Evolutionary conservation across 2,329 filamentous ascomycete genomes (phyloP).

Genomic region (Colletotrichum sidae): DNA sequence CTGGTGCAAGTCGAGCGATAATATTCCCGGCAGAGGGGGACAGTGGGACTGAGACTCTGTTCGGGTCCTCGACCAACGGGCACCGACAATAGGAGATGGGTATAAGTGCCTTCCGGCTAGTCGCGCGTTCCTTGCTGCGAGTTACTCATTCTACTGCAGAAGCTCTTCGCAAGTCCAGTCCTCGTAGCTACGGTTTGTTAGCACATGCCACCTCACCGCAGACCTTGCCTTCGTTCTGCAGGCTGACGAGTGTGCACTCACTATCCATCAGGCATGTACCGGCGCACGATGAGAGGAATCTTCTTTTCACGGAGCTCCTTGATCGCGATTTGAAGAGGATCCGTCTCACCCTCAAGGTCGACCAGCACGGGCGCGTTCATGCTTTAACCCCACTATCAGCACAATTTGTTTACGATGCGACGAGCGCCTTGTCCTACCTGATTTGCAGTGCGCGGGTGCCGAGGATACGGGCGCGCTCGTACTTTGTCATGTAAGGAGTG

Average conservation of each 20-base stretch:
- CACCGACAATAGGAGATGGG: constrained; percentile 35
- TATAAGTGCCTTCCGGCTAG: constrained; percentile 36
- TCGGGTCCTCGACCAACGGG: constrained; percentile 27
- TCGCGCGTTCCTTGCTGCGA: constrained; percentile 25
- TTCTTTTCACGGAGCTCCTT: constrained; percentile 99
- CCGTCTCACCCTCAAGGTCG: constrained; percentile 96
- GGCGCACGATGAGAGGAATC: constrained; percentile 93
- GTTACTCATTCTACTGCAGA: constrained; percentile 61
- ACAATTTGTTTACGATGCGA: neutral
- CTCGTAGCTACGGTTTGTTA: constrained; percentile 77
- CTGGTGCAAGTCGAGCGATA: neutral
- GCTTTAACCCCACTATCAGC: constrained; percentile 59
- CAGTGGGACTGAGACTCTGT: constrained; percentile 15
- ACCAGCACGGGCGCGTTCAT: constrained; percentile 98
- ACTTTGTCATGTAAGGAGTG: constrained; percentile 99
- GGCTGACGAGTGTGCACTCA: constrained; percentile 61
- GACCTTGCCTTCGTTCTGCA: no score
- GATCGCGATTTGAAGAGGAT: constrained; percentile 96
- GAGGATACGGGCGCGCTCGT: constrained; percentile 92
- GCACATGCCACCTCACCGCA: neutral
- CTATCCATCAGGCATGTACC: constrained; percentile 97
- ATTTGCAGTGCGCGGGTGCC: constrained; percentile 96
- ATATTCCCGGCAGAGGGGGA: neutral
- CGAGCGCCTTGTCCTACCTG: constrained; percentile 69
- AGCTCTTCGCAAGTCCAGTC: constrained; percentile 99